A percentile compares a stretch with the other conserved stretches of the same genome.
Evolutionary conservation across 108 stramenopile genomes (phyloP).

Genomic region (Nannochloropsis granulata): DNA sequence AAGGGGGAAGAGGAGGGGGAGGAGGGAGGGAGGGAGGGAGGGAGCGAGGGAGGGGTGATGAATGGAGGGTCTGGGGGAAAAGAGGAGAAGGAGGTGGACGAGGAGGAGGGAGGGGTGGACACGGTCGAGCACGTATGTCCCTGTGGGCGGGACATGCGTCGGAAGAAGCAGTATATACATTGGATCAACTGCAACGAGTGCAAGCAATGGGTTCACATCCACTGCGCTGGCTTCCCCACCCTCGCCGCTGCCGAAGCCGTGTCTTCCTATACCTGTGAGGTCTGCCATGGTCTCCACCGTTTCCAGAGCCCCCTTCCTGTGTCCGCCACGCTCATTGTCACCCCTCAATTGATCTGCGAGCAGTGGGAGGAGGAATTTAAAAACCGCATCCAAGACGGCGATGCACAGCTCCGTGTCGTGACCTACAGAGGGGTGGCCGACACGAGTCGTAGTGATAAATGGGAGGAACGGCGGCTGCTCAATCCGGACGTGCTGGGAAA

Average conservation of each 20-base stretch:
- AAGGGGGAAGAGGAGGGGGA: background rate
- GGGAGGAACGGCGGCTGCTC: background rate
- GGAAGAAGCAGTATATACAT: background rate
- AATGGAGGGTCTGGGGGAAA: background rate
- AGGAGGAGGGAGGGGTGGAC: background rate
- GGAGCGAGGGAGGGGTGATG: background rate
- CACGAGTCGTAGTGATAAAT: background rate
- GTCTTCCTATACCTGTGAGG: background rate
- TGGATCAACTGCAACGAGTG: background rate
- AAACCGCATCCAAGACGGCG: background rate
- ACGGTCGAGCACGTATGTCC: background rate
- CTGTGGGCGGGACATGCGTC: background rate
- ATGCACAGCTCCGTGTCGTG: background rate
- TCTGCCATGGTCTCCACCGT: background rate
- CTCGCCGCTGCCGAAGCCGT: background rate
- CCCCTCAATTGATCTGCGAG: constrained; percentile 5
- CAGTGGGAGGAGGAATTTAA: constrained; percentile 19
- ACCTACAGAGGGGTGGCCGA: background rate
- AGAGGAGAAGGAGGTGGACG: background rate
- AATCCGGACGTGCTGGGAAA: background rate
- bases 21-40: background rate
- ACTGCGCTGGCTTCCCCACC: background rate
- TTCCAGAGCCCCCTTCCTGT: background rate
- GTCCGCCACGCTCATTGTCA: constrained; percentile 18
- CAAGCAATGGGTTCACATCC: background rate